Evolutionary conservation across 306 rosid species (phyloP).

Genomic region (Cucurbita argyrosperma): DNA sequence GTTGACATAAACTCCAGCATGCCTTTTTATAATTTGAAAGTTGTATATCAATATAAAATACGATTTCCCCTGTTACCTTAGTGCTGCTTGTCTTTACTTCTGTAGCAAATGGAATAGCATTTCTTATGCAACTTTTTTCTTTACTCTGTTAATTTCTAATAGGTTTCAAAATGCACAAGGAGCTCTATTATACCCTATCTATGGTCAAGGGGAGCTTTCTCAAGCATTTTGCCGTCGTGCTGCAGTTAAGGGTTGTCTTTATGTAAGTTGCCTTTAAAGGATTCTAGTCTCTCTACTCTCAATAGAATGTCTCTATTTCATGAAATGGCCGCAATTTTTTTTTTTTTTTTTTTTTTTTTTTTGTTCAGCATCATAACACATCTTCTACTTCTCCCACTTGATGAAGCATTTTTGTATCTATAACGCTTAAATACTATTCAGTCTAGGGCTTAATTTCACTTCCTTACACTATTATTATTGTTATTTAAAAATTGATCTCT

Average conservation of each 20-base stretch:
- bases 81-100: background rate
- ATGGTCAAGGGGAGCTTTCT: conserved; percentile 80
- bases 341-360: background rate
- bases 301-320: background rate
- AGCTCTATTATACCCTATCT: conserved; percentile 71
- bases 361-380: background rate
- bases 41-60: background rate
- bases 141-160: conserved; percentile 6
- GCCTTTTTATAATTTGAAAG: background rate
- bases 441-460: background rate
- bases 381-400: background rate
- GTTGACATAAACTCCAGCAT: background rate
- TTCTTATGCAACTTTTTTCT: background rate
- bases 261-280: conserved; percentile 42
- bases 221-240: conserved; percentile 90
- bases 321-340: background rate
- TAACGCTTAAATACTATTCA: background rate
- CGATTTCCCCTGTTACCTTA: background rate
- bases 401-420: background rate
- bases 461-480: background rate
- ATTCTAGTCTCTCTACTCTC: background rate
- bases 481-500: background rate
- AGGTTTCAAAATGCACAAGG: conserved; percentile 77
- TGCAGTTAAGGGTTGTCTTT: conserved; percentile 88
- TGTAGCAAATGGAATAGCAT: background rate